Base-by-base conservation (phyloP, 208 protist species). In the Dictyostelium gargantuum region DNA sequence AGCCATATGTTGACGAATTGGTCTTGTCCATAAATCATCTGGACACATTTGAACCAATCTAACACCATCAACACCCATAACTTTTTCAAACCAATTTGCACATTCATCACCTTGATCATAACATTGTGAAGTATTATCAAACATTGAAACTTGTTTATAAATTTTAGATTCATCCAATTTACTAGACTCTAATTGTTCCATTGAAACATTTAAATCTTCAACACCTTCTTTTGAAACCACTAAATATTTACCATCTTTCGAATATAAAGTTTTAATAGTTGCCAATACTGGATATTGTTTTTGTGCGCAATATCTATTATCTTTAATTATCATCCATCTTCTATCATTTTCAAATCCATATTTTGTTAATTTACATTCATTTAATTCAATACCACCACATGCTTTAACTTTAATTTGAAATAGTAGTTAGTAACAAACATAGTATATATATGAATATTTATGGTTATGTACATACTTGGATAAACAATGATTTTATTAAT, bases 321-420 rank as follows among this genome's bases (percentile, higher is more conserved):
- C 21, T 40, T 70, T 40, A 48, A 29, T n/a, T 21, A 81, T 13
- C 52, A 81, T 66, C n/a, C n/a, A 81, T 80, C 74, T 80, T 80
- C 74, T 80, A 42, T 80, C 74, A 56, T 80, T 80, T 35, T 50
- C 74, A 54, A 80, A 42, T 50, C 74, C 74, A 56, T n/a, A 80
- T 80, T 54, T 13, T 66, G 76, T 54, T 11, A 89, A 40, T 40
- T 76, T 89, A n/a, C 10, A 44, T 89, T 38, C 9, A 44, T 66
- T 89, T 42, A 89, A 42, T 68, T 76, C 38, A 52, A 89, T 68
- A 68, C 68, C 68, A 35, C 46, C 32, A 89, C 82, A 89, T 79
- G 82, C 63, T 68, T 89, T 89, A 52, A 89, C 66, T 86, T 10
- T 61, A 29, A 61, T 29, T 61, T 61, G 4, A 61, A 29, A 61